Evolutionary conservation across 352 stramenopile genomes (phyloP).

Genomic region (Pythium graminicola): DNA sequence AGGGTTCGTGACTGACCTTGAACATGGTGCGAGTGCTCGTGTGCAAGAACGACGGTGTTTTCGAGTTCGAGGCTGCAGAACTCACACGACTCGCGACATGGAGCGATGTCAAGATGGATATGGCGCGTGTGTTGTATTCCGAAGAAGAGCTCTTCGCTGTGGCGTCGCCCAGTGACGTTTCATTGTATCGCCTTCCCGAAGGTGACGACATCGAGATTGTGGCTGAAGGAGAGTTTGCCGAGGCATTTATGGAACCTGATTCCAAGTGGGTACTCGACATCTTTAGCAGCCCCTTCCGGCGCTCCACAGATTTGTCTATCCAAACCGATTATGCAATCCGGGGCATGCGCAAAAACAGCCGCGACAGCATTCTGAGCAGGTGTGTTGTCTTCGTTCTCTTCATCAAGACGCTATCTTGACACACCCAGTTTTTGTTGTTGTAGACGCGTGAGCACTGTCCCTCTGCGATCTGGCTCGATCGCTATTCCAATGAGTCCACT

Average conservation of each 20-base stretch:
- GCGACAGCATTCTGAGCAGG: conserved; percentile 17
- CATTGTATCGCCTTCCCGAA: conserved; percentile 48
- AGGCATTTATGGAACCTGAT: conserved; percentile 24
- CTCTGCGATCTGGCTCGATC: conserved; percentile 4
- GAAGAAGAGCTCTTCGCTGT: conserved; percentile 71
- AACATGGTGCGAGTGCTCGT: conserved; percentile 52
- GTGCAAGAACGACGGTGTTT: conserved; percentile 76
- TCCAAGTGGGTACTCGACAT: conserved; percentile 79
- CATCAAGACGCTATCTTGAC: background rate
- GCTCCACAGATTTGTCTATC: conserved; percentile 40
- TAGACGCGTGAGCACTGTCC: conserved; percentile 6
- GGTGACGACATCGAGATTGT: conserved; percentile 36
- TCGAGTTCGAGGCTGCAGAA: conserved; percentile 56
- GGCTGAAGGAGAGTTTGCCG: conserved; percentile 13
- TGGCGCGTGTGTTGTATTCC: conserved; percentile 54
- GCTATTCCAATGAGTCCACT: conserved; percentile 16
- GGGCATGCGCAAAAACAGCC: conserved; percentile 34
- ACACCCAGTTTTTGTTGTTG: background rate
- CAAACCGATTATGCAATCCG: conserved; percentile 55
- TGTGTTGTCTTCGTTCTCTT: background rate
- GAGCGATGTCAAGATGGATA: conserved; percentile 49
- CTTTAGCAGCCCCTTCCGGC: conserved; percentile 49
- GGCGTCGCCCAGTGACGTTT: conserved; percentile 42
- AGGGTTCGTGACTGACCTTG: background rate
- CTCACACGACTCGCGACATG: conserved; percentile 22